Conservation (phyloP, 495 filamentous ascomycete species). For the Lasiosphaeris hirsuta region DNA sequence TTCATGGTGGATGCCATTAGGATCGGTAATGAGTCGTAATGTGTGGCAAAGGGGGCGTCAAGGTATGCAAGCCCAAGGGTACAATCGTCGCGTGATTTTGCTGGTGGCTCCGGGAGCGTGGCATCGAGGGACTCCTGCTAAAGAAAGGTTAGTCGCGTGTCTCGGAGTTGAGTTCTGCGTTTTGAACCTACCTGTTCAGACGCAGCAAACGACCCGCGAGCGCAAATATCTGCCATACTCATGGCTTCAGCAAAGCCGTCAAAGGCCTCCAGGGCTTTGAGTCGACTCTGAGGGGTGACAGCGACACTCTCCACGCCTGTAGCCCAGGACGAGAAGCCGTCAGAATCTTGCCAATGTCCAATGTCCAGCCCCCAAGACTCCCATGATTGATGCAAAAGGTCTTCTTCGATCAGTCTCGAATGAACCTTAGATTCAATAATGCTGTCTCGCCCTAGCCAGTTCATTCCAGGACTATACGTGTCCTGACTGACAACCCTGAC, state of each 20-base stretch:
- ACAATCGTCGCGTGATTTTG: conserved; percentile 61
- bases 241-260: conserved; percentile 36
- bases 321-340: conserved; percentile 31
- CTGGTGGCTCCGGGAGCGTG: conserved; percentile 55
- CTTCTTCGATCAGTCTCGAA: conserved; percentile 41
- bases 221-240: conserved; percentile 52
- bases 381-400: conserved; percentile 53
- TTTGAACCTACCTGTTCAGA: conserved; percentile 36
- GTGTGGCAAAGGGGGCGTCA: conserved; percentile 39
- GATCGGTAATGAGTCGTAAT: conserved; percentile 23
- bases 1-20: conserved; percentile 32
- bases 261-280: conserved; percentile 31
- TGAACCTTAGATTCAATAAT: conserved; percentile 18
- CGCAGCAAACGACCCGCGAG: conserved; percentile 36
- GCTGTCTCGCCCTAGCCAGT: conserved; percentile 63
- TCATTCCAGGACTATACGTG: conserved; percentile 77
- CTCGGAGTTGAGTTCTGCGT: not conserved
- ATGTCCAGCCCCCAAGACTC: conserved; percentile 56
- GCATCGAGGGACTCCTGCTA: conserved; percentile 55
- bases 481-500: conserved; percentile 79
- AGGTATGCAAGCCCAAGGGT: conserved; percentile 60
- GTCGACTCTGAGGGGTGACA: conserved; percentile 10
- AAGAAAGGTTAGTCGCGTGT: conserved; percentile 13
- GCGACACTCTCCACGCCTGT: conserved; percentile 23
- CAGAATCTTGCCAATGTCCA: conserved; percentile 39